Percentiles rank a stretch among this genome's conserved stretches.
phyloP scores from a whole-genome alignment of 1,284 basidiomycete genomes.

The Apiotrichum sp. region DNA sequence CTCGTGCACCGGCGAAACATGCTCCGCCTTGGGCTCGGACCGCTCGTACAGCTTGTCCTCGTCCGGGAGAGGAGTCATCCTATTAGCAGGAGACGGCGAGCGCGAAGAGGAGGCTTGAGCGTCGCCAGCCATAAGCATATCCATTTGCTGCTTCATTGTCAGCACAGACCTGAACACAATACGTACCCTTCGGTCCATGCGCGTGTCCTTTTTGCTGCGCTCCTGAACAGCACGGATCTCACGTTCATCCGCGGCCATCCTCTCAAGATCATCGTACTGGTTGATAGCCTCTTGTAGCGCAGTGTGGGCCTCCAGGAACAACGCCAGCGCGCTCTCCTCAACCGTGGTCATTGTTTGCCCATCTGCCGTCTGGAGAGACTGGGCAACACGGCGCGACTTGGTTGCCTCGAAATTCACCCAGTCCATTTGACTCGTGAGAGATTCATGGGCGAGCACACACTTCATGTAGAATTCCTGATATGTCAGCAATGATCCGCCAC shows the following conservation, averaged over 20 bases:
- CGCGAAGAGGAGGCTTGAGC: slow-evolving; percentile 29
- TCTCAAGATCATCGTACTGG: slow-evolving; percentile 41
- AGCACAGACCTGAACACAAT: slow-evolving; percentile 8
- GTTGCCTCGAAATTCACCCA: slow-evolving; percentile 49
- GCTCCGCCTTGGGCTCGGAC: not conserved
- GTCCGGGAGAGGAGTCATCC: slow-evolving; percentile 11
- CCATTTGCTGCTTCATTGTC: slow-evolving; percentile 5
- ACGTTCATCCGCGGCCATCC: slow-evolving; percentile 32
- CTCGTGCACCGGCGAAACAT: not conserved
- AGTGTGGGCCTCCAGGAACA: slow-evolving; percentile 38
- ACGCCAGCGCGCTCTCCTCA: slow-evolving; percentile 34
- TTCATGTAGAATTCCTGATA: slow-evolving; percentile 44
- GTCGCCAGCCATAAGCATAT: slow-evolving; percentile 14
- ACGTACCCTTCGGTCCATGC: slow-evolving; percentile 29
- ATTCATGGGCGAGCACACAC: slow-evolving; percentile 43
- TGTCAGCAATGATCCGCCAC: not conserved
- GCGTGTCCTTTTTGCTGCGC: slow-evolving; percentile 43
- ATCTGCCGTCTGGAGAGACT: not conserved
- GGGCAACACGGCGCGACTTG: slow-evolving; percentile 22
- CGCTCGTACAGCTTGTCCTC: not conserved
- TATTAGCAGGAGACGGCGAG: slow-evolving; percentile 31
- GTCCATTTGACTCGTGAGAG: slow-evolving; percentile 46
- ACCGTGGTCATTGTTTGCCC: slow-evolving; percentile 17
- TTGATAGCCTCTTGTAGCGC: slow-evolving; percentile 34
- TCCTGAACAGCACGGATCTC: slow-evolving; percentile 42